Evolutionary conservation across 768 basidiomycete species (phyloP).

Genomic region (button mushroom (Agaricus bisporus)): DNA sequence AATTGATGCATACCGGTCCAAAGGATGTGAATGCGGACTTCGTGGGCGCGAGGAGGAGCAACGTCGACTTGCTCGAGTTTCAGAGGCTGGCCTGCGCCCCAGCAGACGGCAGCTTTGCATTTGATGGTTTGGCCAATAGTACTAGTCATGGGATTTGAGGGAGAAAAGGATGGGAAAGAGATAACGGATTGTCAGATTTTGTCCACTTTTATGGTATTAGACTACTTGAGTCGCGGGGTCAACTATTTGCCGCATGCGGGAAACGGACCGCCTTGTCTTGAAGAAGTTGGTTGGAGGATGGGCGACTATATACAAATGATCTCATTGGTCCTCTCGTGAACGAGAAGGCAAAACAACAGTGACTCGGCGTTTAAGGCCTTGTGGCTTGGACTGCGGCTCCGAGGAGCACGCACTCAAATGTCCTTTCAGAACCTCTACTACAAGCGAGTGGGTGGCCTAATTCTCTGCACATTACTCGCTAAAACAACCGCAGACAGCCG

Average conservation of each 20-base stretch:
- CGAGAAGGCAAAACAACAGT: not conserved
- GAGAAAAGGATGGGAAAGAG: conserved; percentile 19
- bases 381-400: conserved; percentile 2
- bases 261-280: too few relatives aligned
- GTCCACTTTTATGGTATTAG: not conserved
- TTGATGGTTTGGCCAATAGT: conserved; percentile 74
- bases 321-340: not conserved
- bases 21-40: conserved; percentile 91
- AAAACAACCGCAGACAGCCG: conserved; percentile 52
- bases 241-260: too few relatives aligned
- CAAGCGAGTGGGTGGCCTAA: conserved; percentile 60
- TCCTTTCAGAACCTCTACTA: conserved; percentile 84
- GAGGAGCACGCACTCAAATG: conserved; percentile 30
- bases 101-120: conserved; percentile 94
- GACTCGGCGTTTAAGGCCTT: not conserved
- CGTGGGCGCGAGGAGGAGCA: conserved; percentile 81
- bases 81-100: conserved; percentile 85
- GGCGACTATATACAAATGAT: not conserved
- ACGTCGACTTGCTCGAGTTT: conserved; percentile 92
- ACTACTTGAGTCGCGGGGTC: too few relatives aligned
- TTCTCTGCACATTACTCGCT: conserved; percentile 4
- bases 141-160: conserved; percentile 48
- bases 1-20: conserved; percentile 64
- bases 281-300: not conserved
- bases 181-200: conserved; percentile 5